These are phyloP conservation scores for Geranium rotundifolium DNA, from an alignment of 345 rosid species.

Conservation along the genomic window DNA sequence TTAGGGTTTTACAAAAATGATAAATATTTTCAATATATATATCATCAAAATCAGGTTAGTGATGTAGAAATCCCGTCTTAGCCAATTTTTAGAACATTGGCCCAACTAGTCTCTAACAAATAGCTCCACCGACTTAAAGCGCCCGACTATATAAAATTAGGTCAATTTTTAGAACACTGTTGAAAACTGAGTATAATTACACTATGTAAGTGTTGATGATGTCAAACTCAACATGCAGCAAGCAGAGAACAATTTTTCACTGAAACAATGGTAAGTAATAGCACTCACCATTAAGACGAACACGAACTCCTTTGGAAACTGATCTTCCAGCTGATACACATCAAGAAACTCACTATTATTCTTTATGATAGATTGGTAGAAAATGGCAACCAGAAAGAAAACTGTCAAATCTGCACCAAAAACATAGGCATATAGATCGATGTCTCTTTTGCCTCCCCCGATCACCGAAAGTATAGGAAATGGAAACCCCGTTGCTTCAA, in stretches of 20 bases:
- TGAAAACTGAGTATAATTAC: too few relatives aligned
- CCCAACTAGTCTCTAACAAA: too few relatives aligned
- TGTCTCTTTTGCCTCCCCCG: slow-evolving; percentile 34
- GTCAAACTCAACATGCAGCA: not conserved
- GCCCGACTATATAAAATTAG: too few relatives aligned
- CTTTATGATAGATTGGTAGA: slow-evolving; percentile 31
- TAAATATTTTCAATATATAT: too few relatives aligned
- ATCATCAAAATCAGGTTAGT: too few relatives aligned
- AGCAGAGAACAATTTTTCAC: not conserved
- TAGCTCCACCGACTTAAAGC: too few relatives aligned
- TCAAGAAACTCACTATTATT: slow-evolving; percentile 39
- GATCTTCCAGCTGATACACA: slow-evolving; percentile 44
- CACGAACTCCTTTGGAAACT: slow-evolving; percentile 36
- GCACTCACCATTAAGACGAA: slow-evolving; percentile 28
- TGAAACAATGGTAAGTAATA: slow-evolving; percentile 2
- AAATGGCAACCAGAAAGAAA: slow-evolving; percentile 32
- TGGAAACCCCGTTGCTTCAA: slow-evolving; percentile 24
- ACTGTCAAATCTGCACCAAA: slow-evolving; percentile 39
- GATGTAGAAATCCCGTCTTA: too few relatives aligned
- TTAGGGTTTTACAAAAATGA: too few relatives aligned
- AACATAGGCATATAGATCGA: slow-evolving; percentile 34
- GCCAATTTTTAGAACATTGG: too few relatives aligned
- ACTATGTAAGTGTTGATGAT: too few relatives aligned
- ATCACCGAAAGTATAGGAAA: slow-evolving; percentile 29
- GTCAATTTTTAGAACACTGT: too few relatives aligned